phyloP scores from a whole-genome alignment of 2,329 filamentous ascomycete species.

The Penicillium janthinellum region DNA sequence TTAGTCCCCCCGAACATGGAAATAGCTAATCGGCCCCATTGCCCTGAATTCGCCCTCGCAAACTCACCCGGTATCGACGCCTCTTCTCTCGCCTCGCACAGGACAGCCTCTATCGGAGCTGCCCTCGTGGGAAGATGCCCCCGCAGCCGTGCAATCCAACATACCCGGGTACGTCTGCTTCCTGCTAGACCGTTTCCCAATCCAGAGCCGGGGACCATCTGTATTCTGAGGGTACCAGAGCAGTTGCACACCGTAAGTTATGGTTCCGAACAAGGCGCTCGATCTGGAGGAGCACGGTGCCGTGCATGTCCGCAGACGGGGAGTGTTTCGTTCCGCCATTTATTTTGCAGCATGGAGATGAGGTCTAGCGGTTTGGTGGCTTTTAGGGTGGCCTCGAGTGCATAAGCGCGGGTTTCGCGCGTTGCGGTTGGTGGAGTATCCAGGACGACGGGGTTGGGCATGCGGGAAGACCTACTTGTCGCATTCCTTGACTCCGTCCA shows the following conservation, averaged over 20 bases:
- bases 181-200: background rate
- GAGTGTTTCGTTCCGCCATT: background rate
- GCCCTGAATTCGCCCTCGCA: background rate
- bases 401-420: background rate
- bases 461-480: background rate
- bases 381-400: background rate
- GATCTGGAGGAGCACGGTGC: background rate
- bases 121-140: background rate
- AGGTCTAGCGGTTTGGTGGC: background rate
- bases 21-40: background rate
- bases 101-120: background rate
- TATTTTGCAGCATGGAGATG: background rate
- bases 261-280: background rate
- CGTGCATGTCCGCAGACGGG: background rate
- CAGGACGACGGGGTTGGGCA: background rate
- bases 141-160: background rate
- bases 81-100: background rate
- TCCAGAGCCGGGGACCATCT: background rate
- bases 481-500: background rate
- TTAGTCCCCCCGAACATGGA: background rate
- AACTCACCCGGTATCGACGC: background rate
- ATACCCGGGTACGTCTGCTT: background rate
- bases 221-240: background rate
- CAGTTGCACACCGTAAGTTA: background rate
- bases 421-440: background rate